Evolutionary conservation across 352 stramenopile species (phyloP), one percentile per base, ranked within the genome.

Genomic region (Phytophthora palmivora): DNA sequence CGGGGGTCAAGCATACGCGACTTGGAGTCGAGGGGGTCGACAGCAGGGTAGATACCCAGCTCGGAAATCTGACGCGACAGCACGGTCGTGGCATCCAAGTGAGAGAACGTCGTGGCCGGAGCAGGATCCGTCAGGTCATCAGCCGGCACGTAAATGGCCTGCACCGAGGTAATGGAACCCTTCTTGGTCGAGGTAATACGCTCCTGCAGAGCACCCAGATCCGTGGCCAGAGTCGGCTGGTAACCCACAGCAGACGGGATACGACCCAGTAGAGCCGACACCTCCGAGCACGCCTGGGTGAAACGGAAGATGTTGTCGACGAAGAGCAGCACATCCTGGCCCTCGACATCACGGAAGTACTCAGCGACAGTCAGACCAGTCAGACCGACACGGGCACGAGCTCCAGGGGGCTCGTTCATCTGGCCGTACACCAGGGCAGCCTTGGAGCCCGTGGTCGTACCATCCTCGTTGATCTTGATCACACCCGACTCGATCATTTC

Each of bases 251-350:
- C 96, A 39, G 96, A 99, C 39, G 96, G 96, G 76, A 99, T 99
- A 91, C 96, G 95, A 72, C 96, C 96, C 21, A 99, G 76, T 70
- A 99, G 80, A 71, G 96, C 96, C 36, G 95, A 98, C 92, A 99
- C 95, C 69, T 98, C 95, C 22, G 95, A 98, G 85, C 95, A 95
- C 41, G 95, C 96, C 79, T 99, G 96, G 51, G 96, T 99, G 87
- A 99, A 99, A 67, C 96, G 91, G 95, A 99, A 99, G 79, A 99
- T 99, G 87, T 99, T 99, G 78, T 99, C 96, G 39, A 99, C 92
- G 79, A 99, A 99, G 28, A 99, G 80, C 64, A 99, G 78, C 91
- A 98, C 96, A 80, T 99, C 96, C 72, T 98, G 95, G 70, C 93
- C 94, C 80, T 99, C 96, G 68, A 98, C 93, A 67, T 99, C 96